These are phyloP conservation scores for Penicillium sp. DNA, from an alignment of 2,329 filamentous ascomycete genomes.

Conservation along the genomic window DNA sequence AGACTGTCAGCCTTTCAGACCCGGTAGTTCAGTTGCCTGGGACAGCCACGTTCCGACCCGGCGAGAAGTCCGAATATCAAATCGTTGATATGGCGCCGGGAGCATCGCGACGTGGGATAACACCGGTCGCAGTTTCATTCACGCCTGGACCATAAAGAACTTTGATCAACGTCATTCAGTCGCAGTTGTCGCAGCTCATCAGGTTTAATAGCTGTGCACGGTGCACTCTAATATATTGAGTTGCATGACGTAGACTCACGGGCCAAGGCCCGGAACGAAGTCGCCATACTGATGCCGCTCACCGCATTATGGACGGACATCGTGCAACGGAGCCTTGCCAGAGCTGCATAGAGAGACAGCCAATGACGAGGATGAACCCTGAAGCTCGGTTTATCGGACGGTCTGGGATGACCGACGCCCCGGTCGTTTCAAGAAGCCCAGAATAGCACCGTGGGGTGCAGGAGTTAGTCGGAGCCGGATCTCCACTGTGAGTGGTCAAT, in stretches of 20 bases:
- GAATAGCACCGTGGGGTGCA: constrained; percentile 23
- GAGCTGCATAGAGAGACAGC: background rate
- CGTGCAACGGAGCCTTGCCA: background rate
- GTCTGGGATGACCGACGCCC: background rate
- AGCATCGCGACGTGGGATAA: too few species aligned
- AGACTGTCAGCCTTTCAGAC: constrained; percentile 4
- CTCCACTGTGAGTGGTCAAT: constrained; percentile 13
- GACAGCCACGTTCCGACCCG: background rate
- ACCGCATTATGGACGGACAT: background rate
- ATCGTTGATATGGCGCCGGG: background rate
- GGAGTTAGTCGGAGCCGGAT: constrained; percentile 5
- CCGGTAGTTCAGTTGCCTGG: background rate
- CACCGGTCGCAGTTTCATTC: too few species aligned
- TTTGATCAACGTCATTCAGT: too few species aligned
- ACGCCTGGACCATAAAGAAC: too few species aligned
- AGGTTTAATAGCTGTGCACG: constrained; percentile 8
- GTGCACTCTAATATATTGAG: constrained; percentile 1
- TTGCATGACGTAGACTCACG: constrained; percentile 24
- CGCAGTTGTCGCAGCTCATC: background rate
- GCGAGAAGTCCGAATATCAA: background rate
- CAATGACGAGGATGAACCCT: background rate
- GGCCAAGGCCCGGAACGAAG: constrained; percentile 11
- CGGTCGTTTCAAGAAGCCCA: constrained; percentile 15
- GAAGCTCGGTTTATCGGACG: constrained; percentile 3
- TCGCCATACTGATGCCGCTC: background rate